Percentiles rank a stretch among this genome's conserved stretches.
Conservation (phyloP, 768 basidiomycete genomes). For the Candolleomyces eurysporus region DNA sequence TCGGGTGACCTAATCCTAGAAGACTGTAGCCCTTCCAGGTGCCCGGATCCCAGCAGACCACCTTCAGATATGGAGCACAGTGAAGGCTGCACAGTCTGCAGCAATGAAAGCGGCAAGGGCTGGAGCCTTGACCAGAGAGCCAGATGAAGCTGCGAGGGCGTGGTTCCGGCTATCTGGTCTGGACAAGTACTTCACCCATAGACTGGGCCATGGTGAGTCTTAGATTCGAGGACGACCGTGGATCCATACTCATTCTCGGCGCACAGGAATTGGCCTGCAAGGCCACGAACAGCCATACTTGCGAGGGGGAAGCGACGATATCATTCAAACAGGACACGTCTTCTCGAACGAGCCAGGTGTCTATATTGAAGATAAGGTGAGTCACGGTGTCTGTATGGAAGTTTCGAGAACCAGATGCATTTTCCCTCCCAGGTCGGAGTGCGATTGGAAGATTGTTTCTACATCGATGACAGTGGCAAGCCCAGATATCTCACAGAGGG, state of each 20-base stretch:
- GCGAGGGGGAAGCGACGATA: slow-evolving; percentile 59
- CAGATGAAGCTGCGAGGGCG: slow-evolving; percentile 62
- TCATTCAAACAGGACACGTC: slow-evolving; percentile 62
- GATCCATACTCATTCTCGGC: slow-evolving; percentile 1
- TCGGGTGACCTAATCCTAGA: slow-evolving; percentile 13
- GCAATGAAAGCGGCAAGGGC: slow-evolving; percentile 49
- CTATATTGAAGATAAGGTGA: slow-evolving; percentile 64
- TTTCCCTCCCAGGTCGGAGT: neutral
- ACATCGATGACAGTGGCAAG: slow-evolving; percentile 52
- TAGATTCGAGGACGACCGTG: neutral
- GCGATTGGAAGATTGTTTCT: slow-evolving; percentile 83
- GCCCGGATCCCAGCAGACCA: slow-evolving; percentile 56
- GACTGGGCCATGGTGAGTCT: slow-evolving; percentile 70
- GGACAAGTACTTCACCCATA: slow-evolving; percentile 71
- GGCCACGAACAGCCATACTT: slow-evolving; percentile 83
- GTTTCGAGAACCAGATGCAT: neutral
- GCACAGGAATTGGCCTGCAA: slow-evolving; percentile 77
- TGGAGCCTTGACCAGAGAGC: slow-evolving; percentile 48
- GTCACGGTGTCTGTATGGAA: neutral
- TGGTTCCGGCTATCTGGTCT: slow-evolving; percentile 43
- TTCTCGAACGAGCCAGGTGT: slow-evolving; percentile 84
- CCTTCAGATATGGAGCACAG: slow-evolving; percentile 58
- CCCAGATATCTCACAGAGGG: slow-evolving; percentile 61
- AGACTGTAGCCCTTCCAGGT: slow-evolving; percentile 66
- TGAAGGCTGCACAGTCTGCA: slow-evolving; percentile 59